phyloP scores from a whole-genome alignment of 371 early-diverging fungal species.

The Mortierella sp. region DNA sequence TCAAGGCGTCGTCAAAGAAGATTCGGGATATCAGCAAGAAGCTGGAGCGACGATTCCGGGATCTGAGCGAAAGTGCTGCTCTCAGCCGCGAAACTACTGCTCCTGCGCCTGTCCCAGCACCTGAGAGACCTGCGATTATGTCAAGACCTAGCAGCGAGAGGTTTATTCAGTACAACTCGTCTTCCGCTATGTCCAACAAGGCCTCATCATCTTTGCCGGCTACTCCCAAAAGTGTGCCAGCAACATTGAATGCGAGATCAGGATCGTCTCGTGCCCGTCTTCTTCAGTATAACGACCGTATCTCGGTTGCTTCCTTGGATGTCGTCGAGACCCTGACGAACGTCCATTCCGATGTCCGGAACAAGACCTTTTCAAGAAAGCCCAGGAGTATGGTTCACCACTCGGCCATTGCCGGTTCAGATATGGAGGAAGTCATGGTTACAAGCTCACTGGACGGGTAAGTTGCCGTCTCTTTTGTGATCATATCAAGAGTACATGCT shows the following conservation, averaged over 20 bases:
- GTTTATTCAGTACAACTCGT: neutral
- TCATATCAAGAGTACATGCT: neutral
- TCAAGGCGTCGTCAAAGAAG: slow-evolving; percentile 27
- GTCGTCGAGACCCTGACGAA: slow-evolving; percentile 44
- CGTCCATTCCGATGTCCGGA: slow-evolving; percentile 28
- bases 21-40: slow-evolving; percentile 34
- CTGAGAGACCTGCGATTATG: neutral
- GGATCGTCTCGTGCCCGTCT: neutral
- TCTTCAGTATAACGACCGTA: slow-evolving; percentile 3
- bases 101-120: no score
- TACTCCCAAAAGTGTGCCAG: neutral
- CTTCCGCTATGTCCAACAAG: neutral
- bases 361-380: slow-evolving; percentile 38
- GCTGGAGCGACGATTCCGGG: slow-evolving; percentile 37
- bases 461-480: neutral
- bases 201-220: neutral
- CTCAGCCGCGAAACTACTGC: neutral
- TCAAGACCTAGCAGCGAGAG: neutral
- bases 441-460: slow-evolving; percentile 33
- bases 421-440: slow-evolving; percentile 49
- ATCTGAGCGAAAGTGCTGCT: slow-evolving; percentile 9
- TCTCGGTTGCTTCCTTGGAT: slow-evolving; percentile 17
- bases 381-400: slow-evolving; percentile 37
- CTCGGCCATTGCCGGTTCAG: slow-evolving; percentile 27
- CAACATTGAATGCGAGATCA: neutral